Percentiles rank a stretch among this genome's conserved stretches.
These are phyloP conservation scores for Cladophialophora bantiana DNA, from an alignment of 2,329 filamentous ascomycete genomes.

Conservation along the genomic window DNA sequence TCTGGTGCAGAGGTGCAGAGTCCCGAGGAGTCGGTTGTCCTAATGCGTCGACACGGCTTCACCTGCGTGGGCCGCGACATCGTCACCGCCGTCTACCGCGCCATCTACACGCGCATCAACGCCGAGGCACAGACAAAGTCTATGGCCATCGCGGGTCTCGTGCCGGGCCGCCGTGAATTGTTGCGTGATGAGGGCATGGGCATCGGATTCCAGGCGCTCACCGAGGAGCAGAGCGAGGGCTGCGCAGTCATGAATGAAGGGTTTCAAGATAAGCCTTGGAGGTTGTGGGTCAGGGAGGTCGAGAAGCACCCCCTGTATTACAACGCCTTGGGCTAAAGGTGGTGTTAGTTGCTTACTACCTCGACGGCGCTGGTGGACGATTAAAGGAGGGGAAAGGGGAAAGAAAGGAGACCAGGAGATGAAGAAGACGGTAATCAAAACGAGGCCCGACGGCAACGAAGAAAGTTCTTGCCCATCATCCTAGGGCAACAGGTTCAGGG, in stretches of 20 bases:
- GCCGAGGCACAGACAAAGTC: constrained; percentile 53
- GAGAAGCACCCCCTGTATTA: constrained; percentile 37
- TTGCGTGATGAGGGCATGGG: constrained; percentile 5
- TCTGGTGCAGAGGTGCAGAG: background rate
- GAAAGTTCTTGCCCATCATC: too few relatives aligned
- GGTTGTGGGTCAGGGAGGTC: constrained; percentile 38
- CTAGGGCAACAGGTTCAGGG: too few relatives aligned
- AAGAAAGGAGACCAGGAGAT: background rate
- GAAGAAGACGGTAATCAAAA: too few relatives aligned
- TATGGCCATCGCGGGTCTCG: constrained; percentile 36
- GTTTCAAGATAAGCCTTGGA: constrained; percentile 37
- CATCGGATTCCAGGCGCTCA: constrained; percentile 31
- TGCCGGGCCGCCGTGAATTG: background rate
- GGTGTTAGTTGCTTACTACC: background rate
- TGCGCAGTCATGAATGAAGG: constrained; percentile 31
- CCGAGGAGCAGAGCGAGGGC: constrained; percentile 27
- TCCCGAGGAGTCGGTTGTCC: constrained; percentile 47
- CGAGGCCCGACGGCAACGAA: too few relatives aligned
- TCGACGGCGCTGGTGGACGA: background rate
- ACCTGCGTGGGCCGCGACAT: constrained; percentile 50
- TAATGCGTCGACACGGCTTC: constrained; percentile 58
- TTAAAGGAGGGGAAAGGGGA: background rate
- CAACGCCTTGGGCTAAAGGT: constrained; percentile 31
- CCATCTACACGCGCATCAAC: constrained; percentile 56
- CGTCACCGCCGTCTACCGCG: constrained; percentile 52